These are phyloP conservation scores for Deinandra increscens DNA, from an alignment of 129 eudicot species.

Conservation along the genomic window DNA sequence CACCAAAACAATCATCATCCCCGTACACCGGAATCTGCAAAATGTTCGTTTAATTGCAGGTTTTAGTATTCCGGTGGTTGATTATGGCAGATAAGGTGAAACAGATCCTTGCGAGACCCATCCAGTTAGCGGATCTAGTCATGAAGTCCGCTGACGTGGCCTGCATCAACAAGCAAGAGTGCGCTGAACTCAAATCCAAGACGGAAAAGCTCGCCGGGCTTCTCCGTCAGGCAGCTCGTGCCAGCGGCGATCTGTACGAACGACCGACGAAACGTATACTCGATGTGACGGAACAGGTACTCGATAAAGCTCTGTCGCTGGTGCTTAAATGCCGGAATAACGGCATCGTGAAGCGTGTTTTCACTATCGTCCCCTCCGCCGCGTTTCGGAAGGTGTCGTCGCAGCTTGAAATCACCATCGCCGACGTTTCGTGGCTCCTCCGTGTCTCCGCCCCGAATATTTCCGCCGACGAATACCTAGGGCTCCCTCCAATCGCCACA, in stretches of 20 bases:
- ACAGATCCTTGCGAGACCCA: conserved; percentile 40
- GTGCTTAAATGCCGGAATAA: conserved; percentile 35
- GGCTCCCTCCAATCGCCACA: conserved; percentile 40
- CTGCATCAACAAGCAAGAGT: conserved; percentile 36
- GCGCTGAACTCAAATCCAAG: conserved; percentile 35
- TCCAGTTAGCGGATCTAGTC: conserved; percentile 49
- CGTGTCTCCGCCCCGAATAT: conserved; percentile 41
- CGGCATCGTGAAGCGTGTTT: conserved; percentile 32
- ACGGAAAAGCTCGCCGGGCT: conserved; percentile 5
- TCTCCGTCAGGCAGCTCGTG: background rate
- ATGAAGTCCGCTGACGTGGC: conserved; percentile 36
- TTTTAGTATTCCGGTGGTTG: no score
- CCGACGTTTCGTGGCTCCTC: conserved; percentile 39
- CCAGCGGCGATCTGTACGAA: background rate
- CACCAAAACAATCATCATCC: no score
- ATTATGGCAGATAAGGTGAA: conserved; percentile 44
- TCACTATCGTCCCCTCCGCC: conserved; percentile 34
- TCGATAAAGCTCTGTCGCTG: conserved; percentile 30
- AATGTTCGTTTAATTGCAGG: no score
- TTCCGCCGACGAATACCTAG: conserved; percentile 34
- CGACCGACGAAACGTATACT: background rate
- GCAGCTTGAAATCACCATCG: conserved; percentile 37
- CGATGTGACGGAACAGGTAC: conserved; percentile 37
- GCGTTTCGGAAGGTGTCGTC: conserved; percentile 37
- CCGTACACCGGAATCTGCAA: no score